Evolutionary conservation across 2,329 filamentous ascomycete species (phyloP), one percentile per base, ranked within the genome.

Genomic region (Knufia petricola): DNA sequence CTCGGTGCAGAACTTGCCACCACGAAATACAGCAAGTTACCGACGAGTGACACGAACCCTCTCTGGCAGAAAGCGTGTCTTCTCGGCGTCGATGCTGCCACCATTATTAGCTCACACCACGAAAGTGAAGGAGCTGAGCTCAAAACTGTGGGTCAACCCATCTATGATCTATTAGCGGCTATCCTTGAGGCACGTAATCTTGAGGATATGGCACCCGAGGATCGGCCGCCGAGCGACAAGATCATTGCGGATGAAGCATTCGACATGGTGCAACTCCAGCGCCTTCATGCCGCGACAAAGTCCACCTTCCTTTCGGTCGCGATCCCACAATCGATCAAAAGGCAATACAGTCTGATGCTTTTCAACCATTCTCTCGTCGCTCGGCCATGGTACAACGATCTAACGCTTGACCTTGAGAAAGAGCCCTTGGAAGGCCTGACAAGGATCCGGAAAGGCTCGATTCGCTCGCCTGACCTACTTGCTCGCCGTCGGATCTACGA

Each of bases 341-440:
- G 76, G 46, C 68, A 76, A 1, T 95, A 89, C 59, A 79, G 84
- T 0, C 77, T 82, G 55, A 83, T 81, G 20, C 75, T 98, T 1
- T 94, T 96, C 68, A 74, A 76, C 39, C 85, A 81, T 24, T 95
- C 88, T 1, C 79, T 95, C 50, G 81, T 95, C 44, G 87, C 95
- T 62, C 65, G 74, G 1, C 77, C 80, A 0, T 80, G 87, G 55
- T 72, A 74, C 10, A 71, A 73, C 69, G 70, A 84, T 72, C 59
- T 84, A 51, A 72, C 78, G 40, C 68, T 36, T 54, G 59, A 42
- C 58, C 52, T 73, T 44, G 58, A 69, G 48, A 52, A 70, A 57
- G 69, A 75, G 2, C 79, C 79, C 0, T 70, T 94, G 1, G 65
- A 72, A 28, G 69, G 72, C 10, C 69, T 95, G 3, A 83, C 82